phyloP scores from a whole-genome alignment of 805 yeast genomes.

The Metschnikowia kunwiensis region DNA sequence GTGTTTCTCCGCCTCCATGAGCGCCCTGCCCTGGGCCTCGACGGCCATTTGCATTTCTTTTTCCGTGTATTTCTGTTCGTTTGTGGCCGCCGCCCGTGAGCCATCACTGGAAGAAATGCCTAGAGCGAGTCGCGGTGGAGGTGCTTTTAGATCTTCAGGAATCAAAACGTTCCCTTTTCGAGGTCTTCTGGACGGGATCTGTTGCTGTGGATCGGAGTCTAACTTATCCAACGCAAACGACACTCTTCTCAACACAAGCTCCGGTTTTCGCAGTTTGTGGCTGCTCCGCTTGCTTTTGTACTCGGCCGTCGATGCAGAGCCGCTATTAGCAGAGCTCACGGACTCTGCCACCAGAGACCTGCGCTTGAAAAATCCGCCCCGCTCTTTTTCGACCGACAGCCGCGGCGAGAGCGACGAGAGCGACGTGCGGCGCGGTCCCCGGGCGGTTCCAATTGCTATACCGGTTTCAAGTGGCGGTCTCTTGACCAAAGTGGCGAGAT shows the following conservation, averaged over 20 bases:
- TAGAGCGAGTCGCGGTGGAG: conserved; percentile 59
- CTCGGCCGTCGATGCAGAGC: not conserved
- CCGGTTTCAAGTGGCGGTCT: conserved; percentile 30
- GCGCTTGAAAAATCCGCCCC: conserved; percentile 20
- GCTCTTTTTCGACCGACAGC: conserved; percentile 16
- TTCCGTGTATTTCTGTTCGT: conserved; percentile 33
- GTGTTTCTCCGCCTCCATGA: conserved; percentile 64
- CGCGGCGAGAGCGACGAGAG: conserved; percentile 10
- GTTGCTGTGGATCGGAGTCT: conserved; percentile 60
- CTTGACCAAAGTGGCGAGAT: conserved; percentile 22
- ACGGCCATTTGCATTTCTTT: conserved; percentile 53
- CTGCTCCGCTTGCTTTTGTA: conserved; percentile 30
- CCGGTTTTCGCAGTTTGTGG: conserved; percentile 39
- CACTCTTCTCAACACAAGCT: conserved; percentile 54
- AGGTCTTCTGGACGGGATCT: conserved; percentile 56
- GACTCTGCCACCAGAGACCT: conserved; percentile 14
- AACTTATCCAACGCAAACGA: conserved; percentile 75
- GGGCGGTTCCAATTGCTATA: conserved; percentile 12
- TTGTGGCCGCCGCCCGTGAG: conserved; percentile 14
- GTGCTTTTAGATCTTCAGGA: conserved; percentile 65
- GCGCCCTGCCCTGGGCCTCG: conserved; percentile 54
- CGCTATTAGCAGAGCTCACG: not conserved
- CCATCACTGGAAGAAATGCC: conserved; percentile 56
- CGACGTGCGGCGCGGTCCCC: conserved; percentile 12
- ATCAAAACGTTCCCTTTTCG: conserved; percentile 48